phyloP scores from a whole-genome alignment of 257 asterid genomes.

The Petunia secreta region DNA sequence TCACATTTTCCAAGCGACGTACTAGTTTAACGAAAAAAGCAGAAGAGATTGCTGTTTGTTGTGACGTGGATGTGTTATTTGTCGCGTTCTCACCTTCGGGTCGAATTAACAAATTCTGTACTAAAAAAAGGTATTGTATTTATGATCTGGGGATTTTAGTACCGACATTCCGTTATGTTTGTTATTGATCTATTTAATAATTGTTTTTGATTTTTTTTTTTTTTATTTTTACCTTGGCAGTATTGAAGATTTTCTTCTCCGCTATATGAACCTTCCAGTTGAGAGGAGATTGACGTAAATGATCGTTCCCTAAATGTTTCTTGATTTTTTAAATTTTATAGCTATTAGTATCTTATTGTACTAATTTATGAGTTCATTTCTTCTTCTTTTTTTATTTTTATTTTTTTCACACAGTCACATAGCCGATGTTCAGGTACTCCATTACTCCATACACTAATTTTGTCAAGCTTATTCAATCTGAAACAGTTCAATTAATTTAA shows the following conservation, averaged over 20 bases:
- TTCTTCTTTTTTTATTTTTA: background rate
- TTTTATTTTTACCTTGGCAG: conserved; percentile 30
- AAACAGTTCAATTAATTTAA: background rate
- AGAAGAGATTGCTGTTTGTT: conserved; percentile 42
- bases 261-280: conserved; percentile 46
- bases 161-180: background rate
- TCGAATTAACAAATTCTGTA: conserved; percentile 53
- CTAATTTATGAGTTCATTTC: background rate
- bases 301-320: background rate
- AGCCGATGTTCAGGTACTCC: conserved; percentile 53
- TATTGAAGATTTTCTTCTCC: conserved; percentile 53
- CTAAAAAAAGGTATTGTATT: conserved; percentile 37
- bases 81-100: conserved; percentile 65
- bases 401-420: conserved; percentile 45
- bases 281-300: conserved; percentile 50
- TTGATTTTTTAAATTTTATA: background rate
- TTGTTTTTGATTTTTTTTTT: too few relatives aligned
- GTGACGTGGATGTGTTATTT: conserved; percentile 54
- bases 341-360: background rate
- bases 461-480: background rate
- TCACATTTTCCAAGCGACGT: conserved; percentile 66
- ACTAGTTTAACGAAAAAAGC: conserved; percentile 60
- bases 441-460: background rate
- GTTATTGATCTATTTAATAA: background rate
- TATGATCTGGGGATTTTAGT: background rate